Percentiles rank a stretch among this genome's conserved stretches.
Evolutionary conservation across 352 stramenopile species (phyloP).

Genomic region (Pilasporangium apinafurcum): DNA sequence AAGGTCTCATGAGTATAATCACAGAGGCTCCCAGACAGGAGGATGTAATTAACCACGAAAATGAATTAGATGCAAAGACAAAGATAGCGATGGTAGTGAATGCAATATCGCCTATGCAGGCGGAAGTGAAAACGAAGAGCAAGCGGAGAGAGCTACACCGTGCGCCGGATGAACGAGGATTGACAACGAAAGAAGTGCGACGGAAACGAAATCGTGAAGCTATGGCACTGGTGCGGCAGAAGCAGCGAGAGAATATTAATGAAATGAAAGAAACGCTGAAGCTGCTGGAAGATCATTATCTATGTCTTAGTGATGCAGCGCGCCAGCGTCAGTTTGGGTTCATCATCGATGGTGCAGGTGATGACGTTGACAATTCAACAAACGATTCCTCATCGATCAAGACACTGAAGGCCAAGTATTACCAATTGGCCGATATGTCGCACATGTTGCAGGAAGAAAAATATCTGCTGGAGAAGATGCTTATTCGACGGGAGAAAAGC

Average conservation of each 20-base stretch:
- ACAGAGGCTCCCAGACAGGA: too few species aligned
- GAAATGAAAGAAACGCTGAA: constrained; percentile 42
- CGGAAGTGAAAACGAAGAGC: too few species aligned
- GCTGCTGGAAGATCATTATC: constrained; percentile 35
- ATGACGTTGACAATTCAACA: too few species aligned
- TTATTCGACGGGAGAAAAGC: constrained; percentile 13
- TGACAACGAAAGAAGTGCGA: constrained; percentile 39
- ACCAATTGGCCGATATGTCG: constrained; percentile 44
- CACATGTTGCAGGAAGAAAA: constrained; percentile 57
- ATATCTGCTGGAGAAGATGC: constrained; percentile 38
- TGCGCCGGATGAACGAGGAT: constrained; percentile 20
- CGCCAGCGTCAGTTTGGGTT: constrained; percentile 19
- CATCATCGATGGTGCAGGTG: too few species aligned
- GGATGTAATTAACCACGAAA: too few species aligned
- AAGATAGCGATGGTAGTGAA: too few species aligned
- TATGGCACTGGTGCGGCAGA: constrained; percentile 35
- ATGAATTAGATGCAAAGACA: too few species aligned
- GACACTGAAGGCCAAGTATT: constrained; percentile 49
- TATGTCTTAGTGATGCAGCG: constrained; percentile 28
- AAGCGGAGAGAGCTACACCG: too few species aligned
- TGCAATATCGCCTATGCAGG: too few species aligned
- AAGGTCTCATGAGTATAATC: too few species aligned
- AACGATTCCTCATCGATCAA: too few species aligned
- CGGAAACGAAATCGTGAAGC: constrained; percentile 50
- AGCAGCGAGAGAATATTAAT: constrained; percentile 37